Percentiles rank a stretch among this genome's conserved stretches.
These are phyloP conservation scores for Blastomyces emzantsi DNA, from an alignment of 2,329 filamentous ascomycete species.

Conservation along the genomic window DNA sequence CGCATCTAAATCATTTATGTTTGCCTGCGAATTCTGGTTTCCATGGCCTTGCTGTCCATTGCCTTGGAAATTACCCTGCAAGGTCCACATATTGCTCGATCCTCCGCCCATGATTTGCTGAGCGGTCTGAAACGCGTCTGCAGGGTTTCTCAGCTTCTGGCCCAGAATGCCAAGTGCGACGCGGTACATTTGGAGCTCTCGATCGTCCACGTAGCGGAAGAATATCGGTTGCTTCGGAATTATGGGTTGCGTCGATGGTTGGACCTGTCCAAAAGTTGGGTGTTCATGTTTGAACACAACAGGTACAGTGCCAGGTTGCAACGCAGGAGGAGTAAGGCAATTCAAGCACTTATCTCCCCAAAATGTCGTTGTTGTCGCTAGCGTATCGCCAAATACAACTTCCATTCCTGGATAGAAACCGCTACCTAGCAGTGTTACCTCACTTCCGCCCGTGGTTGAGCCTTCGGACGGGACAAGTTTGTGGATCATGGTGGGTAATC, in stretches of 20 bases:
- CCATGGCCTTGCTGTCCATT: constrained; percentile 39
- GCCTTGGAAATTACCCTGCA: constrained; percentile 37
- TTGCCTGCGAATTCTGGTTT: constrained; percentile 31
- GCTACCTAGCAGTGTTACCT: constrained; percentile 75
- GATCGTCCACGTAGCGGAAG: constrained; percentile 59
- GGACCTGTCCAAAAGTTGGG: constrained; percentile 40
- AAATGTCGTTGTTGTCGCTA: constrained; percentile 64
- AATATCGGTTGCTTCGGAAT: constrained; percentile 43
- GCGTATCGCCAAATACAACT: constrained; percentile 70
- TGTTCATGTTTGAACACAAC: constrained; percentile 57
- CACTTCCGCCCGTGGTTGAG: constrained; percentile 71
- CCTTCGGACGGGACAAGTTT: constrained; percentile 79
- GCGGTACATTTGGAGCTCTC: constrained; percentile 41
- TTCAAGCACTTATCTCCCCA: constrained; percentile 75
- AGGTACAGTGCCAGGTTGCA: constrained; percentile 57
- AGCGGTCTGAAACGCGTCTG: constrained; percentile 41
- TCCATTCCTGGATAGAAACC: constrained; percentile 71
- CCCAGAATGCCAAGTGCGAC: constrained; percentile 38
- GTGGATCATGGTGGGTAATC: constrained; percentile 57
- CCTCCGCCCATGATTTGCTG: constrained; percentile 41
- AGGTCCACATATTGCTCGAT: constrained; percentile 40
- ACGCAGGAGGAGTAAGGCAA: constrained; percentile 64
- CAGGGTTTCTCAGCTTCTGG: constrained; percentile 39
- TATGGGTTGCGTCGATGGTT: constrained; percentile 33
- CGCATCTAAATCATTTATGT: constrained; percentile 51